phyloP scores from a whole-genome alignment of 768 basidiomycete species.

The Lactarius hengduanensis region DNA sequence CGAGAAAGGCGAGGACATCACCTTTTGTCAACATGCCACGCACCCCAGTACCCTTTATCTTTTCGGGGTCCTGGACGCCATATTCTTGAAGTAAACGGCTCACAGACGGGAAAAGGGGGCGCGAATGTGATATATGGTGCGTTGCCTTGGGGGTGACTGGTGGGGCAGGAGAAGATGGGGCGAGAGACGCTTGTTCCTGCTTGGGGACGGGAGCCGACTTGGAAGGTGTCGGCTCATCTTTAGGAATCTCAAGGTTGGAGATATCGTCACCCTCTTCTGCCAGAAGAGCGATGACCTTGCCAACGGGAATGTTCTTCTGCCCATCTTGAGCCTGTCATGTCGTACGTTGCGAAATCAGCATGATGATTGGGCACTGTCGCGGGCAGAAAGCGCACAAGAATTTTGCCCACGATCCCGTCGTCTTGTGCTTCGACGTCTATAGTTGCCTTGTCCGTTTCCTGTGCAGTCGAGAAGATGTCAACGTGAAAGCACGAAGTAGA shows the following conservation, averaged over 20 bases:
- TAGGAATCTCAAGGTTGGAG: constrained; percentile 70
- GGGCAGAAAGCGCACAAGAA: constrained; percentile 60
- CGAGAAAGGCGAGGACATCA: constrained; percentile 84
- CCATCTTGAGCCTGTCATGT: constrained; percentile 64
- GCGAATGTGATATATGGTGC: constrained; percentile 49
- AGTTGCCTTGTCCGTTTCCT: constrained; percentile 95
- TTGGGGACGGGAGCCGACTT: constrained; percentile 12
- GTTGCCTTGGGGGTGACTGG: constrained; percentile 32
- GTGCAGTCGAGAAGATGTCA: constrained; percentile 21
- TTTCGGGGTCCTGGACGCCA: constrained; percentile 52
- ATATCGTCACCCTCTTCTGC: constrained; percentile 97
- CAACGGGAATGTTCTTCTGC: constrained; percentile 81
- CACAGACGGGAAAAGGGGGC: constrained; percentile 89
- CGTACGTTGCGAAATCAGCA: neutral
- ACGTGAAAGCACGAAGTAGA: neutral
- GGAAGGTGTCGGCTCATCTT: constrained; percentile 36
- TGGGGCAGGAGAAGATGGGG: constrained; percentile 35
- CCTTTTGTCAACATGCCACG: constrained; percentile 97
- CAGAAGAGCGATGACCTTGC: constrained; percentile 85
- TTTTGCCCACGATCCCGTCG: constrained; percentile 92
- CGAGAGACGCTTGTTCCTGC: constrained; percentile 32
- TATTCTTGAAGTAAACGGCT: constrained; percentile 73
- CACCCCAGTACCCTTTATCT: constrained; percentile 85
- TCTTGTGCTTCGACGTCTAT: constrained; percentile 99
- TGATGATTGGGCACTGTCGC: neutral